Percentiles rank a stretch among this genome's conserved stretches.
Evolutionary conservation across 768 basidiomycete species (phyloP).

Genomic region (Pleurotus salmoneostramineus): DNA sequence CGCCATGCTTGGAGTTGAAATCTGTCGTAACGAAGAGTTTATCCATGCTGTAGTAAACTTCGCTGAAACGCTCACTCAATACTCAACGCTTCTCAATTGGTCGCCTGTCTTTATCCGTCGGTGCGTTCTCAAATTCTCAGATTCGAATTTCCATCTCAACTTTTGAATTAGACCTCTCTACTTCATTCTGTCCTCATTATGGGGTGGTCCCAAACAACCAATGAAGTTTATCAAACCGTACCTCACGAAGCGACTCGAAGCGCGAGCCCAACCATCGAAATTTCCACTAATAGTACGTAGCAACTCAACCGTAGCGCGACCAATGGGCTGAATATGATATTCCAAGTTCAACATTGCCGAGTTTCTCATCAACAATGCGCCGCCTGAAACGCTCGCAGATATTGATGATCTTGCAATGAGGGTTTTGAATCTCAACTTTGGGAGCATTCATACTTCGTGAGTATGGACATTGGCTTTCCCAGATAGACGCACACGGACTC

Average conservation of each 20-base stretch:
- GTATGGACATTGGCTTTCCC: background rate
- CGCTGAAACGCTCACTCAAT: constrained; percentile 10
- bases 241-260: constrained; percentile 21
- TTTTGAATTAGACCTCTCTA: constrained; percentile 23
- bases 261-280: constrained; percentile 17
- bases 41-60: constrained; percentile 12
- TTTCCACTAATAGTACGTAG: constrained; percentile 19
- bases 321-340: background rate
- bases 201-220: constrained; percentile 28
- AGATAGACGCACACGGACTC: too few relatives aligned
- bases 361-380: constrained; percentile 23
- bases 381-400: constrained; percentile 24
- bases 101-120: constrained; percentile 5
- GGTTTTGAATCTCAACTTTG: constrained; percentile 35
- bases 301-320: background rate
- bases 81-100: constrained; percentile 18
- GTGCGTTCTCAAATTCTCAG: background rate
- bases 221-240: constrained; percentile 25
- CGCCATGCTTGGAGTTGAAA: constrained; percentile 14
- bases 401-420: constrained; percentile 26
- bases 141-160: background rate
- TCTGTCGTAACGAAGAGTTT: constrained; percentile 15
- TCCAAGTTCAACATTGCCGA: constrained; percentile 22
- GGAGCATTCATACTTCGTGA: constrained; percentile 34
- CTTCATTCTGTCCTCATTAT: constrained; percentile 23